Evolutionary conservation across 345 rosid species (phyloP).

Genomic region (Durio zibethinus): DNA sequence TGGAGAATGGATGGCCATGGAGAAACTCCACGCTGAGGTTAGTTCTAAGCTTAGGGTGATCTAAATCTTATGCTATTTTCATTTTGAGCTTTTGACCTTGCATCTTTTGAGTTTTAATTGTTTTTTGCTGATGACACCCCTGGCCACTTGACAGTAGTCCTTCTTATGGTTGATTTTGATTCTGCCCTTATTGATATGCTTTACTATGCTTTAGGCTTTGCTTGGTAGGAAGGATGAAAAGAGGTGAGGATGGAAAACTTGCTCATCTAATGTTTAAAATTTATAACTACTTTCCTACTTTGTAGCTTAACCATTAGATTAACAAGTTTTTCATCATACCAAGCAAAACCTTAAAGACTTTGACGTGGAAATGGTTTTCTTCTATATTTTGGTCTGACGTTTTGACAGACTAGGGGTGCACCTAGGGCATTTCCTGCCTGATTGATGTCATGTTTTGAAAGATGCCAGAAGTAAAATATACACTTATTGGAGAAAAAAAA

Average conservation of each 20-base stretch:
- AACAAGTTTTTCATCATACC: too few relatives aligned
- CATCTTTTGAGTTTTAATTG: background rate
- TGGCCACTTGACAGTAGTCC: background rate
- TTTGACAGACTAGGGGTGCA: background rate
- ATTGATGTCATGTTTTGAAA: too few relatives aligned
- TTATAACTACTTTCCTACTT: too few relatives aligned
- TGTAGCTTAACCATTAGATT: too few relatives aligned
- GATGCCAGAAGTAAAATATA: background rate
- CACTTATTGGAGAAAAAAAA: background rate
- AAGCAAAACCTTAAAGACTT: too few relatives aligned
- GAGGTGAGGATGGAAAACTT: too few relatives aligned
- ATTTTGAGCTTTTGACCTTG: background rate
- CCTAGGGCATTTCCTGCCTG: too few relatives aligned
- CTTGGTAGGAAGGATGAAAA: too few relatives aligned
- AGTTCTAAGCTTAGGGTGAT: conserved; percentile 8
- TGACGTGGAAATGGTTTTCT: conserved; percentile 1
- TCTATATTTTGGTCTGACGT: background rate
- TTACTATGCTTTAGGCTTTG: background rate
- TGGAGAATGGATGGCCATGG: conserved; percentile 99
- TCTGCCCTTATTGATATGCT: background rate
- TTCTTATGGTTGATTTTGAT: background rate
- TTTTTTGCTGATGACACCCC: background rate
- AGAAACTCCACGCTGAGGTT: conserved; percentile 88
- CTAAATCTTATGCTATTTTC: background rate
- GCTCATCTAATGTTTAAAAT: too few relatives aligned